These are phyloP conservation scores for Bruguiera parviflora DNA, from an alignment of 345 rosid species.

Conservation along the genomic window DNA sequence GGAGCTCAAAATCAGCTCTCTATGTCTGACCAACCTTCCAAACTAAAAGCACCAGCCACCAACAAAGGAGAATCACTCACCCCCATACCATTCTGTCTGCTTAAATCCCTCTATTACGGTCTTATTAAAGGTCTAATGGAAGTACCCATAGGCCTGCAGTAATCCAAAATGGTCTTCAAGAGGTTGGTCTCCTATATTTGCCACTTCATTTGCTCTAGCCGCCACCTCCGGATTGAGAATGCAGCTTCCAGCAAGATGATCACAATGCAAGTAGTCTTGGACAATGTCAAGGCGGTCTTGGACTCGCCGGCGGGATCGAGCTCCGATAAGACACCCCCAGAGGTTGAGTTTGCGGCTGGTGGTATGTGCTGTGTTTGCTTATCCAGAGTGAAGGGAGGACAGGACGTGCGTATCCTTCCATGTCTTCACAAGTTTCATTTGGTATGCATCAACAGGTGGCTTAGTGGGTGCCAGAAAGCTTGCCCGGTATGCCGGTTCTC, in stretches of 20 bases:
- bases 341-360: constrained; percentile 27
- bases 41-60: constrained; percentile 26
- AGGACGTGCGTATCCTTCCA: constrained; percentile 48
- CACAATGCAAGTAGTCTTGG: constrained; percentile 5
- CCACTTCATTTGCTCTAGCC: constrained; percentile 22
- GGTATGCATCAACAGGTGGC: constrained; percentile 67
- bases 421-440: constrained; percentile 72
- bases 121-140: constrained; percentile 13
- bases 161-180: constrained; percentile 36
- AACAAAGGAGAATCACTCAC: constrained; percentile 6
- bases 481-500: constrained; percentile 34
- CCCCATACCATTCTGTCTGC: constrained; percentile 7
- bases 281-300: constrained; percentile 5
- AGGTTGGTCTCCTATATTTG: constrained; percentile 27
- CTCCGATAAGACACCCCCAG: background rate
- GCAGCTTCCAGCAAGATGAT: background rate
- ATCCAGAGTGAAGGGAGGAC: constrained; percentile 43
- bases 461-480: constrained; percentile 44
- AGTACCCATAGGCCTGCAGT: constrained; percentile 10
- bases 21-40: constrained; percentile 31
- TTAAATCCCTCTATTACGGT: constrained; percentile 3
- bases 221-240: constrained; percentile 21
- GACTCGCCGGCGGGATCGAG: background rate
- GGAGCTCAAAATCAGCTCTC: constrained; percentile 21
- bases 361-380: constrained; percentile 72